These are phyloP conservation scores for Circinella umbellata DNA, from an alignment of 371 early-diverging fungal species.

Conservation along the genomic window DNA sequence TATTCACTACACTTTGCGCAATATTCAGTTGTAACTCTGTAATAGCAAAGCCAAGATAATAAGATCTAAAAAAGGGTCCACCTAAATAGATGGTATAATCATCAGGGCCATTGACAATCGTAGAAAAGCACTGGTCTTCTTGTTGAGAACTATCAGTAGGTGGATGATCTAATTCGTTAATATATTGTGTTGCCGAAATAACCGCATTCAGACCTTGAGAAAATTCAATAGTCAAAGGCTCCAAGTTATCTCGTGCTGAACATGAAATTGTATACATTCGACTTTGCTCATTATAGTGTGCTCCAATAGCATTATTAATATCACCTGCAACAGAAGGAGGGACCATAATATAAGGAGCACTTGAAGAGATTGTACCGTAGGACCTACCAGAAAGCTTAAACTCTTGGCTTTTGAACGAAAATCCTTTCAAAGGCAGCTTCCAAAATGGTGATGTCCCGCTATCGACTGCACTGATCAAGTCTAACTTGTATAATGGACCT, in stretches of 20 bases:
- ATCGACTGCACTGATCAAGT: conserved; percentile 13
- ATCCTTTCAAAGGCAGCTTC: conserved; percentile 31
- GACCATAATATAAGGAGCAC: conserved; percentile 29
- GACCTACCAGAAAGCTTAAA: not conserved
- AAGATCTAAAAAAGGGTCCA: conserved; percentile 42
- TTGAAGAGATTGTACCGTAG: conserved; percentile 28
- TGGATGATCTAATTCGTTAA: conserved; percentile 16
- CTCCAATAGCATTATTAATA: conserved; percentile 29
- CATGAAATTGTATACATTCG: conserved; percentile 32
- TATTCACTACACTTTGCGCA: conserved; percentile 26
- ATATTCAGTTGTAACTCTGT: conserved; percentile 14
- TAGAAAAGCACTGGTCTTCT: conserved; percentile 27
- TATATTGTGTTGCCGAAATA: conserved; percentile 33
- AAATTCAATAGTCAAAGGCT: conserved; percentile 28
- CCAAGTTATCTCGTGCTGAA: conserved; percentile 14
- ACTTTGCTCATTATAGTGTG: conserved; percentile 13
- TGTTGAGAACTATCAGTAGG: conserved; percentile 3
- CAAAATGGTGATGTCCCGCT: conserved; percentile 33
- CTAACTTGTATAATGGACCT: conserved; percentile 25
- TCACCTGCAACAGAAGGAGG: conserved; percentile 23
- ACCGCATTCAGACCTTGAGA: conserved; percentile 26
- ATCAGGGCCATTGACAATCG: conserved; percentile 26
- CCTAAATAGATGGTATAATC: conserved; percentile 28
- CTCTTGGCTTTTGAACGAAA: conserved; percentile 7
- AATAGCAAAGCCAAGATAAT: conserved; percentile 31